Evolutionary conservation across 2,329 filamentous ascomycete species (phyloP), one percentile per base, ranked within the genome.

Genomic region (Botrytis porri): DNA sequence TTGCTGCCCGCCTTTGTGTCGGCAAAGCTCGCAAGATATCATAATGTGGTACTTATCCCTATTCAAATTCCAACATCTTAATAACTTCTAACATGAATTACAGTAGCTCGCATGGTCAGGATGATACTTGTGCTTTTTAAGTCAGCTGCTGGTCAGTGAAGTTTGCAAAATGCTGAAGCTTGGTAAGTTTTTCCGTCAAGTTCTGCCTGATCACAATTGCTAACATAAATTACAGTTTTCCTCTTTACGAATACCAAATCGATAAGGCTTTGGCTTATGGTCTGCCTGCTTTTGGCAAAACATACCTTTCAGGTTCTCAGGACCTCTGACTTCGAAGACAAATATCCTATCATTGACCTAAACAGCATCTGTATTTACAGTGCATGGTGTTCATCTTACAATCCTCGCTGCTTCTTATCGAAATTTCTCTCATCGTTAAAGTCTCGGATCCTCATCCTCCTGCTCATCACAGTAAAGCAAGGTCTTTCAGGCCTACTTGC

Each of bases 121-220:
- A 14, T 32, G 14, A 9, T n/a, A 12, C 25, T 1, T 0, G 1
- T 18, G 9, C 25, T 32, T 3, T 9, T 14, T 3, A 2, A 16
- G 35, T n/a, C 5, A 67, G 25, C 35, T 18, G 9, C 48, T 41
- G 35, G n/a, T 32, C 35, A 10, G 35, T 39, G 4, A 57, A 67
- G 35, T n/a, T 10, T n/a, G 35, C 65, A 67, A 22, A n/a, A 57
- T 25, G 41, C 22, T 10, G 54, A 37, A 6, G 41, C 35, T 41
- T 67, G 3, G 65, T 67, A 41, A 57, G 65, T 32, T 69, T 10
- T 2, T 69, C 1, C 3, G 2, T 41, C n/a, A 32, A 25, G 3
- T 32, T 10, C 16, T 32, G 5, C 1, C 10, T 14, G 16, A 25
- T 57, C 37, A 32, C 18, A 41, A 8, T 8, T 32, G 0, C 65